Base-by-base conservation (phyloP, 164 flowering plant species). In the Nelumbo lutea region DNA sequence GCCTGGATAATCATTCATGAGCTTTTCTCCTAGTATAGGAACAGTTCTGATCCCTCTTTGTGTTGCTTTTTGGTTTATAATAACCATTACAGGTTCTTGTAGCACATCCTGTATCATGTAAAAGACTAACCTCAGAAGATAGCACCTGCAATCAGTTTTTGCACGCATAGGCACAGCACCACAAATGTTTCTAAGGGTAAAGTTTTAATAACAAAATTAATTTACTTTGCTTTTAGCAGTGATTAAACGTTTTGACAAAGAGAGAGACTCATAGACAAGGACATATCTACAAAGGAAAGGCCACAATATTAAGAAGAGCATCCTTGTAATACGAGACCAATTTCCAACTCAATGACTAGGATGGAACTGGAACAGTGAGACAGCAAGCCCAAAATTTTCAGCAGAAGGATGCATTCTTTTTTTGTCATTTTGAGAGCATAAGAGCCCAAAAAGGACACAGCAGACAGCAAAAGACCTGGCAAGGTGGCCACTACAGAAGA, bases 61-160 rank as follows among this genome's bases (percentile, higher is more conserved):
- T 45, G 72, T 68, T 3, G 77, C 77, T 62, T 84, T 84, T 75
- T 81, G 88, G 65, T 68, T 70, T 65, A 90, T 77, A 70, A 84
- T 66, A 55, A 79, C 66, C 80, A 86, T 82, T 15, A 85, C 80
- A 46, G 96, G 95, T 67, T 87, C 88, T 72, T 87, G 88, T 68
- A 95, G 80, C 58, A 80, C 46, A 66, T 82, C 92, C 98, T 94
- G 79, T 63, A 73, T 44, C 27, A 70, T 8, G 45, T 7, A 64
- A 38, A 0, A 50, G 55, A 2, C 60, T 59, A 68, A 48, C 52
- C 47, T 47, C 42, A n/a, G 27, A 47, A 60, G 42, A 52, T 27
- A 0, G 27, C 27, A 27, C 27, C 27, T 27, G 27, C 27, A 27
- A 27, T 27, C 27, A 27, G 27, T 27, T 27, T 27, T 27, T 27